Conservation (phyloP, 169 alveolate genomes). For the Plasmodium adleri region DNA sequence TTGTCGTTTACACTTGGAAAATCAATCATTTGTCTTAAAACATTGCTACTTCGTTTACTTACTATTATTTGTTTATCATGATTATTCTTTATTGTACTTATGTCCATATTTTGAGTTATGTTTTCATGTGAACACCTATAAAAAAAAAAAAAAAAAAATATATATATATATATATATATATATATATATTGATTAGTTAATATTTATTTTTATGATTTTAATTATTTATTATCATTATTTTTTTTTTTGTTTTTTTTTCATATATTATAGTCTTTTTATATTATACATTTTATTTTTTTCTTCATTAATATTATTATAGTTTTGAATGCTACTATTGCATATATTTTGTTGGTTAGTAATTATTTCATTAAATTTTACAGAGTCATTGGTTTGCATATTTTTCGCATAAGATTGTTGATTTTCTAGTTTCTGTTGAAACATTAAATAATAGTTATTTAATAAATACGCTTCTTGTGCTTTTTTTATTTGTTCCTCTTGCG, state of each 20-base stretch:
- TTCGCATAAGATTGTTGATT: background rate
- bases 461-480: conserved; percentile 13
- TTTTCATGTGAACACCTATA: conserved; percentile 7
- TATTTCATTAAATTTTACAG: conserved; percentile 9
- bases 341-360: background rate
- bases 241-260: conserved; percentile 11
- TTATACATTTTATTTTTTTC: conserved; percentile 3
- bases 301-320: conserved; percentile 10
- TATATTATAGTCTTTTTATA: background rate
- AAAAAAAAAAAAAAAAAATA: background rate
- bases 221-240: conserved; percentile 6
- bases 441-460: conserved; percentile 17
- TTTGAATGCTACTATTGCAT: conserved; percentile 1
- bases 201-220: conserved; percentile 11
- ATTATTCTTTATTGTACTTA: conserved; percentile 8
- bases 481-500: background rate
- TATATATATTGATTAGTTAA: conserved; percentile 25
- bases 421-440: conserved; percentile 19
- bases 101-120: conserved; percentile 14
- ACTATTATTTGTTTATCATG: conserved; percentile 52
- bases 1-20: conserved; percentile 14
- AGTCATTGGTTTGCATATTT: background rate
- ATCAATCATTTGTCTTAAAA: conserved; percentile 58
- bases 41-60: conserved; percentile 51
- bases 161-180: conserved; percentile 3